Base-by-base conservation (phyloP, 2,329 filamentous ascomycete genomes). In the Fusarium brachygibbosum region DNA sequence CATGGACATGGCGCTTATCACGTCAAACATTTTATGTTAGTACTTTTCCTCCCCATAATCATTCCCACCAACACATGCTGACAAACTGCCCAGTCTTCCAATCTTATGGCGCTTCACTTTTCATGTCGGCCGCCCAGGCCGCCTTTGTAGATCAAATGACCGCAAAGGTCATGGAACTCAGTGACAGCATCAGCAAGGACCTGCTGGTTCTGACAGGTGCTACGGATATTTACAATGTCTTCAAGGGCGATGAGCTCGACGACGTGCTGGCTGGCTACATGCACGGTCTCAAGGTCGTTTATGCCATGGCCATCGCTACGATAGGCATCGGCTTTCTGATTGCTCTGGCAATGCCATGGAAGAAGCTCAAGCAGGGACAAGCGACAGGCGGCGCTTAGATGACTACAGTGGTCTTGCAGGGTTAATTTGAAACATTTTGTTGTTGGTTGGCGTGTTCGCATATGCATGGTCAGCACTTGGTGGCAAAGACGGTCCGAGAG, bases 171-270 rank as follows among this genome's bases (percentile, higher is more conserved):
- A 54, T 46, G 31, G 51, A 54, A 10, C 51, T 54, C 23, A 54
- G 31, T 37, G 51, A 54, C 21, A 54, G 23, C 10, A 54, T 54
- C 51, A 54, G 51, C 40, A 54, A 14, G 14, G 51, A 54, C 6
- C 23, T 54, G 3, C 31, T 54, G 2, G 51, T 54, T 21, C 31
- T 54, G 23, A 54, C 51, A 23, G 51, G 51, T 8, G 51, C 40
- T 46, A 54, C 51, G 9, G 51, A 54, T n/a, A 54, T 54, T n/a
- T 54, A 54, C 51, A 54, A 54, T 23, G 51, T 54, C 4, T 54
- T 54, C 13, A 46, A 54, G 17, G 51, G 40, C 14, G 23, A 54
- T 37, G 51, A 54, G 40, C 51, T 54, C 6, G 23, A 23, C 23
- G 51, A 54, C n/a, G 51, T 54, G 12, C 31, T 54, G 23, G 40